Base-by-base conservation (phyloP, 2,329 filamentous ascomycete species). In the Ceratocystis cubensis region DNA sequence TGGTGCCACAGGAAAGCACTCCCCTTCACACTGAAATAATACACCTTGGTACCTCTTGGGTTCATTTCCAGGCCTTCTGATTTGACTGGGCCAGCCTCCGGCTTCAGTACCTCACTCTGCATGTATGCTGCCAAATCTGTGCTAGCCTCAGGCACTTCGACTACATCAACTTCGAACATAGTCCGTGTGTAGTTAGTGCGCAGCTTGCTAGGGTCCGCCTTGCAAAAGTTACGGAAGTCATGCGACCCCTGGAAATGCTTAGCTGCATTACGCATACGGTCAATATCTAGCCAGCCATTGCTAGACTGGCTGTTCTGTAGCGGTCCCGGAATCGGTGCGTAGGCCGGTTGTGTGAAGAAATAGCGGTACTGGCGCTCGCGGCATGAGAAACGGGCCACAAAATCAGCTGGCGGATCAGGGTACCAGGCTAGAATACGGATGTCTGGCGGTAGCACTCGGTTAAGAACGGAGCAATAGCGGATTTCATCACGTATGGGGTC, bases 1-100 rank as follows among this genome's bases (percentile, higher is more conserved):
- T 99, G 94, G 77, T 99, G 94, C 94, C 94, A 99, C 61, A 99
- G 78, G 75, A 99, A 99, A 1, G 92, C 94, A 6, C 88, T 91
- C 22, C 94, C 94, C 71, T 92, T 85, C 50, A 99, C 85, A 67
- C 88, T 87, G 75, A 99, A 95, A 69, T 88, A 87, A 77, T 95
- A 97, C 15, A 96, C 82, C 72, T 90, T 89, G 5, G 85, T 81
- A 64, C 68, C 20, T 65, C 46, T 30, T 68, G 44, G 66, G 44
- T 30, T 64, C 57, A 68, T 69, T 10, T 59, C 63, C 15, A 67
- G 45, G 8, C 28, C 8, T 10, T 30, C 13, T 6, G 17, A 5
- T 17, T 48, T 61, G n/a, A 68, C n/a, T 22, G 71, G 69, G 45
- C 45, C 66, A 61, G 59, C 67, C 59, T 2, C 72, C 65, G 67